A percentile compares a stretch with the other conserved stretches of the same genome.
These are phyloP conservation scores for Saraca asoca DNA, from an alignment of 331 rosid species.

Conservation along the genomic window DNA sequence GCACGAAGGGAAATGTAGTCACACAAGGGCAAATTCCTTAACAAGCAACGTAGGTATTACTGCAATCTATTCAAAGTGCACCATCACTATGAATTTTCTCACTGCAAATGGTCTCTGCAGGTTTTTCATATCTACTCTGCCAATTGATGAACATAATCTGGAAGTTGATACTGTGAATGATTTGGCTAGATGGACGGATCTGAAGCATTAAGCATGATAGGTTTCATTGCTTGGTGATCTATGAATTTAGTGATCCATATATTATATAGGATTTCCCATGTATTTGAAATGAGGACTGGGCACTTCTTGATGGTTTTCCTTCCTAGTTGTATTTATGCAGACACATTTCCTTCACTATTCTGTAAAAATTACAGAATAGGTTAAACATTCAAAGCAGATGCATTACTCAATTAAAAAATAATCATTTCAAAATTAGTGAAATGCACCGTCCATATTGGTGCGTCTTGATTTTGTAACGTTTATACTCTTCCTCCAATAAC, in stretches of 20 bases:
- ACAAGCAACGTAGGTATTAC: slow-evolving; percentile 8
- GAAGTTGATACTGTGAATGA: slow-evolving; percentile 55
- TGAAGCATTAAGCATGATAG: slow-evolving; percentile 5
- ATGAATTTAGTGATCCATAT: slow-evolving; percentile 26
- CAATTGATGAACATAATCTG: slow-evolving; percentile 52
- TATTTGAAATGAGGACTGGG: slow-evolving; percentile 26
- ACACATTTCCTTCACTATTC: slow-evolving; percentile 3
- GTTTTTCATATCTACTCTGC: slow-evolving; percentile 54
- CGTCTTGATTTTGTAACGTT: no score
- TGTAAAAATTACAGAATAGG: not conserved
- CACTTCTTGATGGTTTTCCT: slow-evolving; percentile 3
- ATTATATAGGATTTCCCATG: slow-evolving; percentile 32
- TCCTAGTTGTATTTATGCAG: slow-evolving; percentile 13
- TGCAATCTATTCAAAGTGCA: slow-evolving; percentile 4
- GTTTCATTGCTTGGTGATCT: slow-evolving; percentile 21
- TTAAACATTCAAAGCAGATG: slow-evolving; percentile 1
- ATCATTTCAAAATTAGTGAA: not conserved
- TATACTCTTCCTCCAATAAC: no score
- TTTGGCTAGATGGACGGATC: slow-evolving; percentile 51
- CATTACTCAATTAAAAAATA: not conserved
- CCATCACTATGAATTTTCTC: not conserved
- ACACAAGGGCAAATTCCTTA: slow-evolving; percentile 9
- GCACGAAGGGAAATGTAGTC: slow-evolving; percentile 58
- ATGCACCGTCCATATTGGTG: no score
- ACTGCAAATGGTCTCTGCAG: slow-evolving; percentile 48